Evolutionary conservation across 768 basidiomycete species (phyloP), one percentile per base, ranked within the genome.

Genomic region (Aureoboletus auriporus): DNA sequence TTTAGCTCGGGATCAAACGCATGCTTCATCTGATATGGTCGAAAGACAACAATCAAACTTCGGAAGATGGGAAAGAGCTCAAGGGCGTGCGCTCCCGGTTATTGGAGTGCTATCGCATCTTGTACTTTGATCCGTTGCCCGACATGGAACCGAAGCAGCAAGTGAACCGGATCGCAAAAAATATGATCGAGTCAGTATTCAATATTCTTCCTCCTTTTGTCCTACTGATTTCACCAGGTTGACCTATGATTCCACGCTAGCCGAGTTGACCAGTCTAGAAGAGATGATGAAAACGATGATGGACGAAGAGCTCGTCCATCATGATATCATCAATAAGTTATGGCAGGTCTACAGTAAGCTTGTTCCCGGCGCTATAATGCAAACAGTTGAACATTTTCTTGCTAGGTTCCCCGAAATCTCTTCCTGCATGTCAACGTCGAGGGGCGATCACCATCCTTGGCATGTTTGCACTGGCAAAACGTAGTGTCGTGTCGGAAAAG

Each of bases 11-110:
- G 1, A 85, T 99, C 61, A 93, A 89, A 73, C 91, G 85, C 60
- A 97, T 98, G 95, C 65, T 99, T 12, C 96, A 98, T 65, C 75
- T 99, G 23, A 90, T 99, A 57, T 98, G 96, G 96, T 79, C 81
- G 26, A 98, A 98, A 64, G 95, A 99, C 61, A 92, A 92, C 60
- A 86, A 71, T 43, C 75, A 80, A 20, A 81, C 87, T n/a, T 81
- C 80, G n/a, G 82, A 83, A 55, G 83, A 85, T 42, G 82, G 79
- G 20, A 78, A 78, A 54, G 91, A 94, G 63, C 67, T 93, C 39
- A 94, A 93, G 65, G 93, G 95, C 26, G 77, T 98, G 50, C 82
- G 92, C 6, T 84, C 89, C 40, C 78, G 86, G 30, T 74, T 98
- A 33, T 75, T 99, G 53, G 95, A 98, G 59, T 88, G 85, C 59